Base-by-base conservation (phyloP, 768 basidiomycete species). In the Lanmaoa rubissima region DNA sequence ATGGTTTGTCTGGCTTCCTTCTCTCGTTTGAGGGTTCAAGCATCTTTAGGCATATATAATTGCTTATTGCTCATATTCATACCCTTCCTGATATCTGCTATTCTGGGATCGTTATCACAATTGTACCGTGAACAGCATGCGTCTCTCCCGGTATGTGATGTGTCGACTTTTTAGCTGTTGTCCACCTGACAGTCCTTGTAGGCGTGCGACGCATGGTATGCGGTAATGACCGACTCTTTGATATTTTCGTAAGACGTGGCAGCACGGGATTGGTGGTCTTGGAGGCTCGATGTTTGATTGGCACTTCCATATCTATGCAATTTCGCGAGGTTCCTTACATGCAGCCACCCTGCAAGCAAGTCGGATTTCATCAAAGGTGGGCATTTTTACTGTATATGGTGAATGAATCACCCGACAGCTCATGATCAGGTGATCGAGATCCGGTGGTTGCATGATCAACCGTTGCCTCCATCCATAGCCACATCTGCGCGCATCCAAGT, bases 351-450 rank as follows among this genome's bases (percentile, higher is more conserved):
- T 17, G 47, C 21, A 34, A 2, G 44, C 10, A 41, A 53, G 50
- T 19, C 26, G 13, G 34, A 36, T 40, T 56, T 51, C 50, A 51
- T 44, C n/a, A 48, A 51, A 41, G 46, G 45, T 45, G 39, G 38
- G 26, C 36, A 3, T n/a, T 44, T 47, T 38, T 48, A 13, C 50
- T 53, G 39, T 39, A 51, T 58, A 50, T 43, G 39, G 58, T 9
- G 24, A 51, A 63, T 47, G 46, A 48, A 45, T 52, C 12, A 39
- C 55, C n/a, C 14, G 42, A 47, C 12, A 4, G 19, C 36, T 48
- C 38, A 53, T 28, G 28, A 4, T 28, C 28, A 28, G 42, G 26
- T 51, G 45, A 43, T 40, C 54, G 55, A 63, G 61, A 61, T 63
- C 61, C 54, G 58, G 49, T 28, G 17, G 19, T 21, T 55, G 52